Evolutionary conservation across 1,284 basidiomycete species (phyloP), one percentile per base, ranked within the genome.

Genomic region (Sparassis latifolia): DNA sequence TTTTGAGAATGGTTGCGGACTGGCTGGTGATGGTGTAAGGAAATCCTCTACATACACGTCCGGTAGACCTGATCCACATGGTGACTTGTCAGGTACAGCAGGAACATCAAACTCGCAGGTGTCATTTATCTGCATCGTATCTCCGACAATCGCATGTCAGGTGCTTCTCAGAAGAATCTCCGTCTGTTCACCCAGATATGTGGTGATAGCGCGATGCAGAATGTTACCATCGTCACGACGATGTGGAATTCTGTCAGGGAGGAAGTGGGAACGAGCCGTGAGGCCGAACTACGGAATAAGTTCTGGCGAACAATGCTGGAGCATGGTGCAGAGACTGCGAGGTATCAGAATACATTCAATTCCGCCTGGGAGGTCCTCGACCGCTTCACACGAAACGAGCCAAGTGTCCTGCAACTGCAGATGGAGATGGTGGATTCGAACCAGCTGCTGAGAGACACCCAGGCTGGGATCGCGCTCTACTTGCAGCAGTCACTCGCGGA

Each of bases 51-150:
- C 27, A 2, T 32, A 42, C 29, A 31, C 9, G 20, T n/a, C 3
- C 20, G 10, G 9, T 29, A 41, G 9, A 20, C 20, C 20, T 20
- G 20, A 20, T 20, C 20, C 20, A 20, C 20, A 20, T 20, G 20
- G 20, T 20, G 20, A 20, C 20, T 20, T 20, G 9, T 32, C 58
- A 74, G 73, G 6, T 74, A 75, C 32, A 59, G 69, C 33, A 58
- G 62, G 20, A 66, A 67, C 20, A 55, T 62, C 47, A 72, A 67
- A 46, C 65, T 80, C 12, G 66, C 71, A 2, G 78, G 78, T 0
- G 66, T 80, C 56, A 71, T 80, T 44, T 80, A 79, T 63, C 66
- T 79, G 64, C 77, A 80, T 55, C 72, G 75, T 4, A 80, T 80
- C 55, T 70, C 75, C 44, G 78, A 79, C 54, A 64, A 69, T 59